Conservation (phyloP, 2,329 filamentous ascomycete genomes). For the Metarhizium sp. region DNA sequence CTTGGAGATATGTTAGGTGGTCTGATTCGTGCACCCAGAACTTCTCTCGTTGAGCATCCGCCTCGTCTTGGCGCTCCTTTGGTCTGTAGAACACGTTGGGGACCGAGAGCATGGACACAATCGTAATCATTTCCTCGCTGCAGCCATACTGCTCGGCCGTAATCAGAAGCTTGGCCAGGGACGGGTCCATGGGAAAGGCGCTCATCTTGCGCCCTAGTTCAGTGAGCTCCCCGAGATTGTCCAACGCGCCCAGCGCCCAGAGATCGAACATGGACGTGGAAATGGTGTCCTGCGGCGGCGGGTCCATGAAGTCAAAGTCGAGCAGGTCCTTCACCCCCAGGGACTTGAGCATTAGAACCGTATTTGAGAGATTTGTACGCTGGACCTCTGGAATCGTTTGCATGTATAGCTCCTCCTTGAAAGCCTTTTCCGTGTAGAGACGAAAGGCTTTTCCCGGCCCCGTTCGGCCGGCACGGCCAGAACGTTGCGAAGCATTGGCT, state of each 20-base stretch:
- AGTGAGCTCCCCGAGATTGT: conserved; percentile 90
- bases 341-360: conserved; percentile 86
- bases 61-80: conserved; percentile 93
- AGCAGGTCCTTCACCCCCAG: conserved; percentile 88
- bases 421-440: conserved; percentile 88
- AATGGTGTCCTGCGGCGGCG: conserved; percentile 94
- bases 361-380: conserved; percentile 90
- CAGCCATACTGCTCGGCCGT: conserved; percentile 84
- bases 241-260: conserved; percentile 88
- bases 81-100: conserved; percentile 95
- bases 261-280: conserved; percentile 95
- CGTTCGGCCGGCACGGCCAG: conserved; percentile 86
- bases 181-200: conserved; percentile 95
- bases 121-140: conserved; percentile 95
- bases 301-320: conserved; percentile 99
- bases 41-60: conserved; percentile 89
- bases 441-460: conserved; percentile 93
- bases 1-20: conserved; percentile 89
- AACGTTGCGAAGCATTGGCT: conserved; percentile 87
- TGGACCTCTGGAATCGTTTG: conserved; percentile 98
- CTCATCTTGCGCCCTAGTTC: conserved; percentile 87
- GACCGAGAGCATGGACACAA: conserved; percentile 95
- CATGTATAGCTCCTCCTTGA: conserved; percentile 91
- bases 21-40: conserved; percentile 98
- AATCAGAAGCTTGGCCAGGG: conserved; percentile 88